Base-by-base conservation (phyloP, 768 basidiomycete genomes). In the Lactarius trivialis region DNA sequence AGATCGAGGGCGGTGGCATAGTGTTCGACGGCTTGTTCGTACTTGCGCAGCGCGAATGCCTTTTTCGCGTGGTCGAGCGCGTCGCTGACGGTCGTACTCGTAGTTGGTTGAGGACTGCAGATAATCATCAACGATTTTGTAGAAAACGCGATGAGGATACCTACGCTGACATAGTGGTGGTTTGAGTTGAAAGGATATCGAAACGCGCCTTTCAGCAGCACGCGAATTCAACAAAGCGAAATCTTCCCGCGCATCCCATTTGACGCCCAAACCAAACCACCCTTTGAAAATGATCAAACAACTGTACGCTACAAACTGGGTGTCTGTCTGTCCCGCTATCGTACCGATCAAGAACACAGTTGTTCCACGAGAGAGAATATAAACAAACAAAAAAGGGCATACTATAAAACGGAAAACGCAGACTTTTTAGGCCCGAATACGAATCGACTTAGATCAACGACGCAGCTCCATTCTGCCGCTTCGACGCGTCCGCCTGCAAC, bases 31-130 rank as follows among this genome's bases (percentile, higher is more conserved):
- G 93, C 88, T 69, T 91, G 85, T 68, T 93, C 89, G 68, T 85
- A 94, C 73, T 91, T 90, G 71, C 80, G 82, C 70, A 94, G 82
- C 32, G 93, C 91, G 74, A 91, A 91, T 2, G 91, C 91, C 77
- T 91, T 89, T 79, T 89, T 89, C 1, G 87, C 91, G 64, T 85
- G 87, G 70, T 91, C 90, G 59, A 93, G 76, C 11, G 81, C 78
- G 52, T 75, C 81, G 68, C 86, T 85, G 60, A 88, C 67, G 34
- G 75, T 73, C 67, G 19, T 30, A 30, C 30, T 30, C 30, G 21
- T 52, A 8, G 24, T 8, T 32, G 28, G 19, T 51, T 56, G 51
- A 11, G 41, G 37, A 15, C 60, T 62, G 41, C 8, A 33, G 32
- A 56, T 21, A 15, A 30, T 9, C 17, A 53, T 37, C 3, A 61